Base-by-base conservation (phyloP, 352 stramenopile genomes). In the Phytophthora cajani region DNA sequence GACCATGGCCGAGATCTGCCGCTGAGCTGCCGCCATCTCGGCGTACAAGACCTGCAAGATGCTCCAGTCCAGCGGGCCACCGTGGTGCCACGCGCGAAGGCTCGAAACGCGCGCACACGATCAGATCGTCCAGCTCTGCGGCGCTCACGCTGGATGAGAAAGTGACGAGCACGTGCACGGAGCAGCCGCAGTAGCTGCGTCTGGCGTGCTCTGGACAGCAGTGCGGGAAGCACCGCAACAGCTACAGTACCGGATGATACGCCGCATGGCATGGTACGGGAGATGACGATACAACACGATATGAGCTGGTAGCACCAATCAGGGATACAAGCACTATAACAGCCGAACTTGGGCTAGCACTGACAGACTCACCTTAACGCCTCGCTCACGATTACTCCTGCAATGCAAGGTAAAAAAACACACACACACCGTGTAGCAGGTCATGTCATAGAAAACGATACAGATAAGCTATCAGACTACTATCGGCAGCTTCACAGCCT, bases 171-270 rank as follows among this genome's bases (percentile, higher is more conserved):
- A 85, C 7, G 40, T 81, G 67, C 0, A 82, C 25, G 12, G 75
- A 77, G 38, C 64, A 72, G 27, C 75, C 75, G 56, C 75, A 82
- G 58, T 82, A 82, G 55, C 68, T 73, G 8, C 75, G 68, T 40
- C 25, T 38, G 7, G 66, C 53, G 55, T 82, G 75, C 5, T 67
- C 60, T 2, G 72, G 27, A 30, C 27, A 72, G 44, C 75, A 82
- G 63, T 82, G 75, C 9, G 75, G 75, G 57, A 82, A 82, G 58
- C 75, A 82, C 2, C 74, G 54, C 51, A 63, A 27, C 6, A 71
- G 38, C 55, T 71, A 30, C 3, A 30, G 27, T 30, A 58, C 21
- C 38, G 12, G 33, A 17, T 33, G 7, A 33, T 11, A 11, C 30
- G 36, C 36, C 36, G 36, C 36, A 23, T 7, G 27, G 17, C 30